phyloP scores from a whole-genome alignment of 495 filamentous ascomycete species.

The Penicillium macrosclerotiorum region DNA sequence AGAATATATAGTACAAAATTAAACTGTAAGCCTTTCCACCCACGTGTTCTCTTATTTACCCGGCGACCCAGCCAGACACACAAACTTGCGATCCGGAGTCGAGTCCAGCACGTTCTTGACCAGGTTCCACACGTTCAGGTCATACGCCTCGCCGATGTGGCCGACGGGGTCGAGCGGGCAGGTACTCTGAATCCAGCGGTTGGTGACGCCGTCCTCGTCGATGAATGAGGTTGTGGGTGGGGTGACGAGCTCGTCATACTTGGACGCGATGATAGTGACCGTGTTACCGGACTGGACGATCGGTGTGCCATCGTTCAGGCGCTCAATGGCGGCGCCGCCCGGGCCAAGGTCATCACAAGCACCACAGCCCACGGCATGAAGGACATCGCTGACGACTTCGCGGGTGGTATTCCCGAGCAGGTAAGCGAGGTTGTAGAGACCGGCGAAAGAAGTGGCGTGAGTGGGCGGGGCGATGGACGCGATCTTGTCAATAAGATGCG shows the following conservation, averaged over 20 bases:
- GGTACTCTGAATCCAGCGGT: conserved; percentile 46
- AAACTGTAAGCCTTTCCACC: too few species aligned
- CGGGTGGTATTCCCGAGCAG: conserved; percentile 37
- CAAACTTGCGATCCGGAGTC: conserved; percentile 32
- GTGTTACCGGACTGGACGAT: conserved; percentile 49
- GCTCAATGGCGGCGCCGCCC: conserved; percentile 36
- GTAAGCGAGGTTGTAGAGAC: conserved; percentile 46
- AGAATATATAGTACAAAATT: too few species aligned
- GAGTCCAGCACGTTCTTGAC: conserved; percentile 50
- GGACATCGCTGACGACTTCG: conserved; percentile 26
- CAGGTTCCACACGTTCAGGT: conserved; percentile 54
- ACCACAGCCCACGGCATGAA: conserved; percentile 41
- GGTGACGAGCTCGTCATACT: conserved; percentile 48
- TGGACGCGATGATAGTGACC: conserved; percentile 49
- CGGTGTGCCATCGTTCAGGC: conserved; percentile 40
- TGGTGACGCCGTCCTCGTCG: conserved; percentile 44
- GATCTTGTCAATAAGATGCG: conserved; percentile 42
- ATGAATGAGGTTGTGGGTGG: conserved; percentile 42
- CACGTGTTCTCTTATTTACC: too few species aligned
- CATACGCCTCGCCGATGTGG: conserved; percentile 53
- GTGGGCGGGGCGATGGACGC: conserved; percentile 52
- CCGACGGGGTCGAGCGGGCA: conserved; percentile 49
- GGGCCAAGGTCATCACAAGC: conserved; percentile 46
- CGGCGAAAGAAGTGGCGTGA: conserved; percentile 46
- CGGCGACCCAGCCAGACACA: conserved; percentile 37